phyloP scores from a whole-genome alignment of 2,329 filamentous ascomycete genomes.

The Mycosphaerella sp. region DNA sequence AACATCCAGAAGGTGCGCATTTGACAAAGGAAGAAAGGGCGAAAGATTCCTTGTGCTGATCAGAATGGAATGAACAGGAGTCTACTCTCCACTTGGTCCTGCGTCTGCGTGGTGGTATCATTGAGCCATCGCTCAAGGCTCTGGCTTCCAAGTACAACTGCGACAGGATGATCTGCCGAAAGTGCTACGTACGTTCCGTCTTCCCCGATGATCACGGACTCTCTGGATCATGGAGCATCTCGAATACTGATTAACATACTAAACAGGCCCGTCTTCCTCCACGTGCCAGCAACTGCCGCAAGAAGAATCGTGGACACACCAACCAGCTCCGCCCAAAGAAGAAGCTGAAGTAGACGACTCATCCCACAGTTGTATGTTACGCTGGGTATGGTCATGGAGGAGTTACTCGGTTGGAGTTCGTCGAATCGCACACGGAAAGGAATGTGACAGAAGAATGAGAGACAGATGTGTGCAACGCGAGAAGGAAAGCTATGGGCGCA shows the following conservation, averaged over 20 bases:
- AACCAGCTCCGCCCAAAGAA: constrained; percentile 99
- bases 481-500: constrained; percentile 8
- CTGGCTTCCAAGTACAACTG: constrained; percentile 99
- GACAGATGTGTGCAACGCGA: constrained; percentile 4
- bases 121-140: constrained; percentile 97
- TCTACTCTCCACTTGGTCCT: constrained; percentile 65
- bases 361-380: background rate
- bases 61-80: constrained; percentile 54
- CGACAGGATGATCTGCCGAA: constrained; percentile 99
- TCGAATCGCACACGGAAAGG: background rate
- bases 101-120: constrained; percentile 65
- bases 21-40: background rate
- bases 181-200: constrained; percentile 79
- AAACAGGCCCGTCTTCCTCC: constrained; percentile 73
- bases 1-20: constrained; percentile 72
- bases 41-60: constrained; percentile 14
- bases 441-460: background rate
- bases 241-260: constrained; percentile 12
- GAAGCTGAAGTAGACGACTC: constrained; percentile 78
- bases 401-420: constrained; percentile 6
- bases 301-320: constrained; percentile 99
- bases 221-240: constrained; percentile 20
- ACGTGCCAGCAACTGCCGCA: constrained; percentile 99
- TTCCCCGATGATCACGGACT: background rate
- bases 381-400: background rate